Evolutionary conservation across 2,329 filamentous ascomycete species (phyloP).

Genomic region (Stemphylium beticola): DNA sequence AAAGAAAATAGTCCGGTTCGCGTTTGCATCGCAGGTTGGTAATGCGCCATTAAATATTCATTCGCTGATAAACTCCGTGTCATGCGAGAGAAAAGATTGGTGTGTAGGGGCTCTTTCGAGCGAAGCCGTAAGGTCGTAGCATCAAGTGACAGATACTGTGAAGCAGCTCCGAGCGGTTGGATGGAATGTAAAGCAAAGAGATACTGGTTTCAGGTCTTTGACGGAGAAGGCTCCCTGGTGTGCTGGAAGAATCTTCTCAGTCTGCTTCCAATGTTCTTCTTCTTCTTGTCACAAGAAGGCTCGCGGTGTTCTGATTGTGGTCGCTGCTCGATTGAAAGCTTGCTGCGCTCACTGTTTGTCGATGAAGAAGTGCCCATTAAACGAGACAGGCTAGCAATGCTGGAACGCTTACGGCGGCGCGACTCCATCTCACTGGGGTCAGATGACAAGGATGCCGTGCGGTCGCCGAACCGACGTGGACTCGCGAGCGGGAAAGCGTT

Average conservation of each 20-base stretch:
- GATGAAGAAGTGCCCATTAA: constrained; percentile 69
- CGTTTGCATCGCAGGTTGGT: constrained; percentile 39
- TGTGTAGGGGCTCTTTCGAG: constrained; percentile 24
- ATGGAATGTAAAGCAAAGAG: constrained; percentile 23
- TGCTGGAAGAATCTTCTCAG: constrained; percentile 75
- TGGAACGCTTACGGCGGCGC: constrained; percentile 74
- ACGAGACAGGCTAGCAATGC: constrained; percentile 76
- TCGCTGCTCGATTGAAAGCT: constrained; percentile 70
- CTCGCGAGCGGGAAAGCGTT: constrained; percentile 52
- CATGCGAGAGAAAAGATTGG: constrained; percentile 39
- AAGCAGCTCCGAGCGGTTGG: constrained; percentile 23
- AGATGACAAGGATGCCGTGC: constrained; percentile 51
- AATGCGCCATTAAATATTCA: constrained; percentile 48
- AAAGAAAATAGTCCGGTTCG: constrained; percentile 36
- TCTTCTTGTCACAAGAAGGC: constrained; percentile 69
- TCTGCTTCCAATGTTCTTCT: constrained; percentile 72
- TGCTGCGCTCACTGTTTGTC: constrained; percentile 73
- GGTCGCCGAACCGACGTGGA: constrained; percentile 52
- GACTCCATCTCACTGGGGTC: constrained; percentile 48
- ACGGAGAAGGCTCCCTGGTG: constrained; percentile 39
- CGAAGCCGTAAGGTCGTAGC: constrained; percentile 46
- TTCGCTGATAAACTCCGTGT: constrained; percentile 47
- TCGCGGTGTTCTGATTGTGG: constrained; percentile 59
- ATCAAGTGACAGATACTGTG: constrained; percentile 31
- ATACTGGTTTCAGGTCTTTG: constrained; percentile 24